Evolutionary conservation across 805 yeast species (phyloP).

Genomic region (Martiniozyma abietophila): DNA sequence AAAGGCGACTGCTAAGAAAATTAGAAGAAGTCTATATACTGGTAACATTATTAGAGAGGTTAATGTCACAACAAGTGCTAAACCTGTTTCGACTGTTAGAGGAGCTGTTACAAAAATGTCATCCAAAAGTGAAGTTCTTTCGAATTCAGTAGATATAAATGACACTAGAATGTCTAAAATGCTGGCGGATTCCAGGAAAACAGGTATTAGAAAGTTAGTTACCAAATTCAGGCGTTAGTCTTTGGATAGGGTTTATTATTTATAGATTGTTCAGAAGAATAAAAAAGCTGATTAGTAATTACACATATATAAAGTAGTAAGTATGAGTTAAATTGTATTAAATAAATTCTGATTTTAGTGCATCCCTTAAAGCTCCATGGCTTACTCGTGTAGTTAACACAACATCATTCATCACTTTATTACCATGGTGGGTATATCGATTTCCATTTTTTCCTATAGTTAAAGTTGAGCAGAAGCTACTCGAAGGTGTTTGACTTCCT

Average conservation of each 20-base stretch:
- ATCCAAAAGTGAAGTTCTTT: slow-evolving; percentile 8
- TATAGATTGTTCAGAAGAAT: background rate
- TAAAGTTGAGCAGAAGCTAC: slow-evolving; percentile 25
- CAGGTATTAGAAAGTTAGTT: slow-evolving; percentile 9
- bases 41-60: slow-evolving; percentile 23
- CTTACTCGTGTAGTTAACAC: slow-evolving; percentile 33
- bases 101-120: slow-evolving; percentile 24
- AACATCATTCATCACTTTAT: slow-evolving; percentile 25
- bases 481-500: slow-evolving; percentile 1
- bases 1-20: slow-evolving; percentile 10
- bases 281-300: no score
- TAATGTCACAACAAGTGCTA: slow-evolving; percentile 23
- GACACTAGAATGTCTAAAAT: slow-evolving; percentile 12
- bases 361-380: slow-evolving; percentile 39
- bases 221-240: slow-evolving; percentile 6
- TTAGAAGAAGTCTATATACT: slow-evolving; percentile 16
- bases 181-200: slow-evolving; percentile 12
- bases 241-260: background rate
- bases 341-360: slow-evolving; percentile 23
- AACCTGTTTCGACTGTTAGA: slow-evolving; percentile 16
- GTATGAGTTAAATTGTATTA: background rate
- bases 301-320: background rate
- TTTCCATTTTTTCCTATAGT: slow-evolving; percentile 35
- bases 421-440: slow-evolving; percentile 35
- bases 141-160: slow-evolving; percentile 9